phyloP scores from a whole-genome alignment of 306 rosid genomes.

The Cucurbita moschata region DNA sequence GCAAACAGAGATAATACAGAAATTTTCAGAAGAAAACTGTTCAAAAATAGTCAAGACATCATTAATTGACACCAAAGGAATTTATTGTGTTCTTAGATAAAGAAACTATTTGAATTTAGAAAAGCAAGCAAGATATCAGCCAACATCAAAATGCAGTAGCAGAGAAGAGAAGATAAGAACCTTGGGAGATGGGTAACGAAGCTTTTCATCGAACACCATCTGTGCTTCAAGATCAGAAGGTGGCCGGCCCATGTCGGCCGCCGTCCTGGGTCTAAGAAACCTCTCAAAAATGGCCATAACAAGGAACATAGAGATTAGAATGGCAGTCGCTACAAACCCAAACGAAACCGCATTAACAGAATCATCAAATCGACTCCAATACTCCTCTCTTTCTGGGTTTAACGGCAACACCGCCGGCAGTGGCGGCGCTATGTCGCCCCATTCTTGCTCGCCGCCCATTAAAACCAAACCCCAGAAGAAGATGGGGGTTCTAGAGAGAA shows the following conservation, averaged over 20 bases:
- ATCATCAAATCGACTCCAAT: conserved; percentile 38
- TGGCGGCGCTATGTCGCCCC: conserved; percentile 18
- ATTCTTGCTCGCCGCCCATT: conserved; percentile 22
- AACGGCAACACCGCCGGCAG: conserved; percentile 27
- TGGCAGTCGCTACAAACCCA: conserved; percentile 66
- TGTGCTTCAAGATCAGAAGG: conserved; percentile 33
- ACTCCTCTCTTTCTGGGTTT: conserved; percentile 29
- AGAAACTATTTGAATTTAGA: background rate
- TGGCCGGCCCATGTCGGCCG: conserved; percentile 14
- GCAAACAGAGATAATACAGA: background rate
- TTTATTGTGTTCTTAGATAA: background rate
- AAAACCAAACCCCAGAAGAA: background rate
- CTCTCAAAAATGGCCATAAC: conserved; percentile 64
- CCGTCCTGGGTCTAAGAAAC: conserved; percentile 37
- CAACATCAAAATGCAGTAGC: background rate
- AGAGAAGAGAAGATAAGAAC: conserved; percentile 10
- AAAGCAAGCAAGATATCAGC: background rate
- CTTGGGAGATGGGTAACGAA: conserved; percentile 30
- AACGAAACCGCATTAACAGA: conserved; percentile 51
- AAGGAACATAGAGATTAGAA: conserved; percentile 64
- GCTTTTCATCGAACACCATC: conserved; percentile 18
- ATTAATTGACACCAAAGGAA: background rate
- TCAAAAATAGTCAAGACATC: background rate
- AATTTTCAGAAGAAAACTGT: background rate
- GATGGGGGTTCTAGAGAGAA: background rate